Evolutionary conservation across 2,329 filamentous ascomycete genomes (phyloP).

Genomic region (Teratosphaeriaceae sp.): DNA sequence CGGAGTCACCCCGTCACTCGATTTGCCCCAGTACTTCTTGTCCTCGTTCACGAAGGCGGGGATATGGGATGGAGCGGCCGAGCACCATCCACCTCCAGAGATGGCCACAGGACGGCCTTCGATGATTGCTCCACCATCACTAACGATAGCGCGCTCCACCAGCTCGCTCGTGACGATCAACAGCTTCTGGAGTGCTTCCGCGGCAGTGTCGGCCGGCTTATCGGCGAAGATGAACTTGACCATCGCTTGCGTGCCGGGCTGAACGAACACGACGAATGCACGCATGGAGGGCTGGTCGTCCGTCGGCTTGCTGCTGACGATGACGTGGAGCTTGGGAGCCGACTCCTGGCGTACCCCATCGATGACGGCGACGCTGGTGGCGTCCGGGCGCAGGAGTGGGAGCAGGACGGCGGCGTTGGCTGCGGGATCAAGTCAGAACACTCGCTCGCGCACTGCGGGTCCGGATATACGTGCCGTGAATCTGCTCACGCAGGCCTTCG

Average conservation of each 20-base stretch:
- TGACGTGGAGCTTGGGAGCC: slow-evolving; percentile 1
- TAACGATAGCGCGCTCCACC: neutral
- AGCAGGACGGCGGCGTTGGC: slow-evolving; percentile 2
- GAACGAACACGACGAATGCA: neutral
- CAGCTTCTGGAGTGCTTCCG: slow-evolving; percentile 1
- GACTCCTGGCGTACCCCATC: neutral
- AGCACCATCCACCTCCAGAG: neutral
- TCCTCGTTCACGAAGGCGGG: neutral
- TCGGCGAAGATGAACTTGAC: neutral
- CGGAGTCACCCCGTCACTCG: neutral
- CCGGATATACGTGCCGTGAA: neutral
- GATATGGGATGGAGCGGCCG: neutral
- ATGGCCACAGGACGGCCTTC: neutral
- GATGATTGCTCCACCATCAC: neutral
- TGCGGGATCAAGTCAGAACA: neutral
- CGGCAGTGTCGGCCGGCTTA: neutral
- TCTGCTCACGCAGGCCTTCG: neutral
- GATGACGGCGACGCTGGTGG: neutral
- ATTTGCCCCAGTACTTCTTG: neutral
- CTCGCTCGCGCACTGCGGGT: neutral
- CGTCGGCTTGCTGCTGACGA: neutral
- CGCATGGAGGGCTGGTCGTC: neutral
- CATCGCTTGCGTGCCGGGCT: neutral
- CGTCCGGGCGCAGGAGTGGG: neutral
- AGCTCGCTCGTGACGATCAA: neutral